Percentiles rank a stretch among this genome's conserved stretches.
These are phyloP conservation scores for Athelia sp. DNA, from an alignment of 1,284 basidiomycete species.

Conservation along the genomic window DNA sequence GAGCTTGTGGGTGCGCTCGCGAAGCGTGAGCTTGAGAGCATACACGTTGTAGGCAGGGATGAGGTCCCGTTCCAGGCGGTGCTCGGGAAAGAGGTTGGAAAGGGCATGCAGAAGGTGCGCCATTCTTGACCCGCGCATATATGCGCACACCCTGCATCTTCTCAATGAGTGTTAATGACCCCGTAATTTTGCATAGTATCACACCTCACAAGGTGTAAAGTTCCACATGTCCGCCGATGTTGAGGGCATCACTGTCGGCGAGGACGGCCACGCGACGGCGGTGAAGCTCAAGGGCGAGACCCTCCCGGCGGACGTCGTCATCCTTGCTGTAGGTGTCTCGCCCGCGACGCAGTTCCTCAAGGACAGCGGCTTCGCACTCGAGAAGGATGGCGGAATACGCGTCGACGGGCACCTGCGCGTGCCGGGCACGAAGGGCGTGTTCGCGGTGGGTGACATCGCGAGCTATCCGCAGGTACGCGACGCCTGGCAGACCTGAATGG, in stretches of 20 bases:
- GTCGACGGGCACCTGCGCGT: slow-evolving; percentile 82
- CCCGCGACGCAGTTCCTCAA: slow-evolving; percentile 85
- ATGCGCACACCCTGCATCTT: background rate
- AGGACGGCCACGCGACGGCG: slow-evolving; percentile 32
- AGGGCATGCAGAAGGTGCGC: slow-evolving; percentile 71
- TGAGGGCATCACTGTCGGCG: slow-evolving; percentile 60
- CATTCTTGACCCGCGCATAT: background rate
- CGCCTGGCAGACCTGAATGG: no score
- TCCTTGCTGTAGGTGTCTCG: slow-evolving; percentile 87
- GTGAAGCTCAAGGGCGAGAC: slow-evolving; percentile 71
- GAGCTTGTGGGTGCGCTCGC: slow-evolving; percentile 78
- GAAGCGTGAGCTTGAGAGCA: slow-evolving; percentile 71
- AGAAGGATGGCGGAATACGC: slow-evolving; percentile 76
- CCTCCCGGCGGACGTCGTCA: slow-evolving; percentile 73
- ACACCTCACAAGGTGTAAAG: slow-evolving; percentile 77
- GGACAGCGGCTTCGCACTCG: slow-evolving; percentile 61
- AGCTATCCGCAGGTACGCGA: no score
- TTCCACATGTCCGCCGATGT: slow-evolving; percentile 79
- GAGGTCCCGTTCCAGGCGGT: slow-evolving; percentile 79
- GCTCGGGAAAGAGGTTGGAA: slow-evolving; percentile 79
- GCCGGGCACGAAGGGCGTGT: slow-evolving; percentile 57
- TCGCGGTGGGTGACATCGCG: slow-evolving; percentile 63
- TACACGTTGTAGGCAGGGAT: slow-evolving; percentile 85
- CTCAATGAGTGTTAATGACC: no score
- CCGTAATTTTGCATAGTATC: no score